Conservation (phyloP, 2,329 filamentous ascomycete genomes). For the Pestalotiopsis fici region DNA sequence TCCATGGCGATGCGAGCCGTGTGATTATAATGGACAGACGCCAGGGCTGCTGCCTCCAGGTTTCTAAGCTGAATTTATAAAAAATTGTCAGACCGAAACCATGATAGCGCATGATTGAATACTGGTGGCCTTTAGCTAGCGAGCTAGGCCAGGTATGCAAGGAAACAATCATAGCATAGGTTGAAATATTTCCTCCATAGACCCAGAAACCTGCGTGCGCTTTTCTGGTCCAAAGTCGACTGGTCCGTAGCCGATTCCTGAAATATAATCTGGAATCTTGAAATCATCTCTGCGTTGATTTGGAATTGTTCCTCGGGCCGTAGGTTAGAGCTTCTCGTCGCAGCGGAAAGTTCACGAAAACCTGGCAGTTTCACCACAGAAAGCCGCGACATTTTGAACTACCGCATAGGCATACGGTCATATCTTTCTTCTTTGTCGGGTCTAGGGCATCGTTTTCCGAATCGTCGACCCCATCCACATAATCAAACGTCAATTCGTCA, state of each 20-base stretch:
- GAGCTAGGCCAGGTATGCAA: background rate
- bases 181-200: background rate
- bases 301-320: no score
- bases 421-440: constrained; percentile 48
- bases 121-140: background rate
- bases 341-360: background rate
- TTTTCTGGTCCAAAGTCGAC: background rate
- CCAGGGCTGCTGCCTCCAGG: no score
- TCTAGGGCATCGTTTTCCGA: constrained; percentile 50
- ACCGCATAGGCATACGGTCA: constrained; percentile 64
- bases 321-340: no score
- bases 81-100: no score
- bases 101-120: no score
- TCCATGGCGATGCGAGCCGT: no score
- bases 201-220: background rate
- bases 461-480: constrained; percentile 65
- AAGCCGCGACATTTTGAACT: constrained; percentile 67
- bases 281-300: no score
- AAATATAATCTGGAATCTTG: no score
- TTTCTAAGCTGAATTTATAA: no score
- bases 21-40: no score
- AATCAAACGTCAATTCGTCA: constrained; percentile 79
- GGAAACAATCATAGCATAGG: background rate
- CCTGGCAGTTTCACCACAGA: constrained; percentile 55
- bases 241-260: no score